Evolutionary conservation across 306 rosid genomes (phyloP), one percentile per base, ranked within the genome.

Genomic region (Rosa rugosa): DNA sequence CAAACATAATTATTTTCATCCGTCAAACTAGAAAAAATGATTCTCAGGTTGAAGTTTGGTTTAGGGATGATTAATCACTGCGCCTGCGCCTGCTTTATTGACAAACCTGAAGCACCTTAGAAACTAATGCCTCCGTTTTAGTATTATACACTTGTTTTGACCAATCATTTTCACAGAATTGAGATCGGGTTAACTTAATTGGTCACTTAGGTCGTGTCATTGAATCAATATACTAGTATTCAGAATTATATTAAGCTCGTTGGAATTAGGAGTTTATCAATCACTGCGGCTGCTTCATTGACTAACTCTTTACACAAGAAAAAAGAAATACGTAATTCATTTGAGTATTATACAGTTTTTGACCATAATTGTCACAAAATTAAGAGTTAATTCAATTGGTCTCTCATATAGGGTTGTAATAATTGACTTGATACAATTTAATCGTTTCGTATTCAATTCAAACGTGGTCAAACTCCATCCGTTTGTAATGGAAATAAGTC

Each of bases 11-110:
- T 20, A 36, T 53, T 80, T 22, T 72, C 69, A 14, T 18, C 68
- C 27, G 12, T 54, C 38, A 69, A 80, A 40, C 57, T 69, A 50
- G 17, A 53, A 78, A 62, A 73, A 78, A 66, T 75, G 72, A 77
- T 85, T 66, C 54, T 14, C 13, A 25, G 10, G 71, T 60, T 75
- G 70, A 75, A 44, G 17, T 8, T 4, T 60, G 0, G 46, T 59
- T 27, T 74, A 14, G 36, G 36, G 18, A 18, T n/a, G 20, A 72
- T 36, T 51, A 42, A 22, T 73, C 50, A 22, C 68, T 59, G 36
- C 63, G 63, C 36, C 44, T 50, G 11, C 45, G 63, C 78, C 70
- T 60, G 56, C 69, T 44, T 45, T 60, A 2, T 75, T 75, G 56
- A 59, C 78, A 44, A 54, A 23, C 11, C 68, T 25, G 20, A 12